Evolutionary conservation across 2,329 filamentous ascomycete species (phyloP).

Genomic region (Talaromyces verruculosus): DNA sequence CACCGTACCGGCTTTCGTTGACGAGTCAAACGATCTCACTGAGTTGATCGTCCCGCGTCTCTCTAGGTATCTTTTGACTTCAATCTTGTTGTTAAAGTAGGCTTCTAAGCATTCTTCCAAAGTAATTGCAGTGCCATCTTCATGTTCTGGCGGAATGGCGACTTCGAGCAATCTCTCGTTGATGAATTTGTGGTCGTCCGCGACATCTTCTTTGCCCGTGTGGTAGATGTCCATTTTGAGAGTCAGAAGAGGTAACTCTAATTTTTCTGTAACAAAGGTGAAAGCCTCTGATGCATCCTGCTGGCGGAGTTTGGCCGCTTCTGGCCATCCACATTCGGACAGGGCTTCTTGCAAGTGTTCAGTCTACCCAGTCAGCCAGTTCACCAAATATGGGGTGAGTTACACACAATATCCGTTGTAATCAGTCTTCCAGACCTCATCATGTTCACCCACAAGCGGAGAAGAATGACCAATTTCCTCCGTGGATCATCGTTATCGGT

Average conservation of each 20-base stretch:
- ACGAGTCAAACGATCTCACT: conserved; percentile 37
- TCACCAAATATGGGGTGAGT: neutral
- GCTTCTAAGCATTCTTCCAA: conserved; percentile 89
- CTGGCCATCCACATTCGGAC: conserved; percentile 83
- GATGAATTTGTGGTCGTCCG: conserved; percentile 90
- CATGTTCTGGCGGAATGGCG: conserved; percentile 73
- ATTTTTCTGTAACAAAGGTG: conserved; percentile 85
- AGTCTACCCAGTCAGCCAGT: conserved; percentile 55
- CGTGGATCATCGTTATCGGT: conserved; percentile 62
- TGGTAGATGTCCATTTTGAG: conserved; percentile 95
- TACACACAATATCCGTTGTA: conserved; percentile 71
- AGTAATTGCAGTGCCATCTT: conserved; percentile 67
- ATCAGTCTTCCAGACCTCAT: conserved; percentile 82
- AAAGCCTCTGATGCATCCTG: conserved; percentile 97
- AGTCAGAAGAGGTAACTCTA: conserved; percentile 83
- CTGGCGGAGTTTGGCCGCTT: conserved; percentile 73
- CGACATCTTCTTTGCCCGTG: conserved; percentile 76
- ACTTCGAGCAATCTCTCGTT: conserved; percentile 89
- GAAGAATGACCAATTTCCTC: conserved; percentile 70
- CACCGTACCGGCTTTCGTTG: conserved; percentile 37
- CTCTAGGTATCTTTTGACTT: conserved; percentile 75
- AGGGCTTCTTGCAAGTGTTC: conserved; percentile 78
- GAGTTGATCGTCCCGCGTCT: conserved; percentile 59
- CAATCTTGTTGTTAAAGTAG: conserved; percentile 92
- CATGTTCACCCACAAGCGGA: conserved; percentile 92